Evolutionary conservation across 2,329 filamentous ascomycete genomes (phyloP).

Genomic region (Ophioceras dolichostomum): DNA sequence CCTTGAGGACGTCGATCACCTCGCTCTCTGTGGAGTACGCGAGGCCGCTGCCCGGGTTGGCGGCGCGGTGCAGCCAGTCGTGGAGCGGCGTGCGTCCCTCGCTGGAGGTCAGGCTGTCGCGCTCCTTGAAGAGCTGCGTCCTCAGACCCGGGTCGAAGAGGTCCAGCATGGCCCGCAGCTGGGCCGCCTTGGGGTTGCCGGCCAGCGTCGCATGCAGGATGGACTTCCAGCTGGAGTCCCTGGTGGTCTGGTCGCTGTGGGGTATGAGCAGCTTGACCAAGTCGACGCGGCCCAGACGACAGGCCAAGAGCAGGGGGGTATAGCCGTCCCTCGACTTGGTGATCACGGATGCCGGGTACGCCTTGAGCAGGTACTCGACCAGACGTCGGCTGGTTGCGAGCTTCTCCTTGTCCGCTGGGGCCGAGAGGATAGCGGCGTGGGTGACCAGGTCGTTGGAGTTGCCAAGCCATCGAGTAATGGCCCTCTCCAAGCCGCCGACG

Average conservation of each 20-base stretch:
- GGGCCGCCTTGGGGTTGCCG: conserved; percentile 17
- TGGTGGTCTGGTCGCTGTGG: conserved; percentile 54
- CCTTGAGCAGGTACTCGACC: conserved; percentile 53
- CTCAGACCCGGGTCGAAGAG: conserved; percentile 47
- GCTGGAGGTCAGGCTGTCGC: conserved; percentile 31
- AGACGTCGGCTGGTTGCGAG: conserved; percentile 42
- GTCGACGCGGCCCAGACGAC: conserved; percentile 37
- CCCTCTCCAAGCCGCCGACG: conserved; percentile 49
- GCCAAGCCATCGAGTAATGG: conserved; percentile 49
- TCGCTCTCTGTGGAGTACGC: conserved; percentile 15
- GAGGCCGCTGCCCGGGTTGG: neutral
- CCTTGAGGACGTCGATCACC: conserved; percentile 27
- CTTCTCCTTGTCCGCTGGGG: conserved; percentile 20
- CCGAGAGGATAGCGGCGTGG: conserved; percentile 48
- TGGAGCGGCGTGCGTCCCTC: conserved; percentile 54
- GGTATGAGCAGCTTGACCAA: conserved; percentile 50
- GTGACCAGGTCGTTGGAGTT: conserved; percentile 48
- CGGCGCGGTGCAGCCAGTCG: conserved; percentile 31
- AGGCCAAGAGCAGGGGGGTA: conserved; percentile 61
- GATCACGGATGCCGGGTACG: conserved; percentile 49
- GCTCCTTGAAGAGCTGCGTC: conserved; percentile 44
- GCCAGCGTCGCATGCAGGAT: conserved; percentile 48
- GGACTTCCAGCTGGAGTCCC: conserved; percentile 50
- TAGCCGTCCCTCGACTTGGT: conserved; percentile 42
- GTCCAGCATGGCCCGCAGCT: conserved; percentile 35